Evolutionary conservation across 768 basidiomycete genomes (phyloP), one percentile per base, ranked within the genome.

Genomic region (Tephrocybe sp.): DNA sequence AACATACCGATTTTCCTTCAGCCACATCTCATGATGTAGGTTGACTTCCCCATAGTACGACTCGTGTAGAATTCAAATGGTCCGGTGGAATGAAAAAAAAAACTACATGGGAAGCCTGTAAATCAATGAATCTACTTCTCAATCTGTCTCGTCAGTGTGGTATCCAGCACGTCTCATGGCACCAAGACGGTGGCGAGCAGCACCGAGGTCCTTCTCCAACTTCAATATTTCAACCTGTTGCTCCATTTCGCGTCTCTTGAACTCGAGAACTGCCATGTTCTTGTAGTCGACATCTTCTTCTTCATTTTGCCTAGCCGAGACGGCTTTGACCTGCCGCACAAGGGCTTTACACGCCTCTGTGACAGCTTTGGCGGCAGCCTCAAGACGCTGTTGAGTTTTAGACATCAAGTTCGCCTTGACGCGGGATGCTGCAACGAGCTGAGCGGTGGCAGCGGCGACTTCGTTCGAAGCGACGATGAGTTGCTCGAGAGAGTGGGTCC

Each of bases 391-490:
- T 71, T 98, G 97, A 2, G 96, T 97, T 76, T 97, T 96, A 47
- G 92, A 95, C 95, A 98, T 98, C 56, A 98, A 77, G 64, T 93
- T 93, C 4, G 95, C 93, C 74, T 98, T 99, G 64, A 99, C 97
- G 50, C 97, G 86, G 10, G 95, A 98, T 6, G 97, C 97, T 21
- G 97, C 97, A 39, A 99, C 97, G 45, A 99, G 86, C 70, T 99
- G 97, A 14, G 97, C 97, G 1, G 97, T 99, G 2, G 97, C 88
- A 45, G 86, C 93, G 2, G 95, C 93, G 36, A 99, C 97, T 68
- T 98, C 97, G 71, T 98, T 98, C 33, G 97, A 99, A n/a, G 97
- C 91, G 51, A 98, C 97, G 64, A 99, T 98, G 59, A 99, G 88
- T 71, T 99, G 97, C 72, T 98, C 97, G 51, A 98, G 80, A 25